phyloP scores from a whole-genome alignment of 805 yeast genomes.

The Komagataella mondaviorum region DNA sequence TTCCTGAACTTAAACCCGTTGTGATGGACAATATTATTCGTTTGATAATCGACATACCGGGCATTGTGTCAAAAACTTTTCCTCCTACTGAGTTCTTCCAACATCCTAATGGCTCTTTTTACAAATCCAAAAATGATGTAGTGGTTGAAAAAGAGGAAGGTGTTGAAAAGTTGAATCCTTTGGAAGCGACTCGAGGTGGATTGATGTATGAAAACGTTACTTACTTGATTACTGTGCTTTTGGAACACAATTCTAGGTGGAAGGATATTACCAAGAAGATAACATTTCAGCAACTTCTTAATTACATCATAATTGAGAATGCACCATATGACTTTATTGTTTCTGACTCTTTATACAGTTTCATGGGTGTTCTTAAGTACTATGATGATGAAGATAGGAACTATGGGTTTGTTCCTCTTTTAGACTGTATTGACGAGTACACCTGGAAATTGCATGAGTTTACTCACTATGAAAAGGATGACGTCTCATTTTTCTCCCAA shows the following conservation, averaged over 20 bases:
- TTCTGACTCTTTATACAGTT: conserved; percentile 38
- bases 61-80: conserved; percentile 18
- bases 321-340: conserved; percentile 50
- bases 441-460: conserved; percentile 11
- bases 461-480: conserved; percentile 14
- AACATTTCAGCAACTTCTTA: conserved; percentile 29
- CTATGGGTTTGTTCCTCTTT: conserved; percentile 23
- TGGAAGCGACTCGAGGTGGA: conserved; percentile 39
- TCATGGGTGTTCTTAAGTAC: conserved; percentile 39
- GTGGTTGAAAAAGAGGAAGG: conserved; percentile 28
- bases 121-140: conserved; percentile 25
- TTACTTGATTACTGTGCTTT: conserved; percentile 34
- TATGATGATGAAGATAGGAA: conserved; percentile 42
- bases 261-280: conserved; percentile 23
- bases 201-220: conserved; percentile 36
- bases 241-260: conserved; percentile 39
- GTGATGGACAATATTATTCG: conserved; percentile 34
- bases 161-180: conserved; percentile 24
- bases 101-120: conserved; percentile 24
- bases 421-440: conserved; percentile 6
- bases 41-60: conserved; percentile 32
- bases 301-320: conserved; percentile 32
- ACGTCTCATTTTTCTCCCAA: conserved; percentile 22
- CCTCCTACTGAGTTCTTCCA: conserved; percentile 30
- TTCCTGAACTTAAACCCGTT: conserved; percentile 52